These are phyloP conservation scores for Fusarium sp. DNA, from an alignment of 2,329 filamentous ascomycete genomes.

Conservation along the genomic window DNA sequence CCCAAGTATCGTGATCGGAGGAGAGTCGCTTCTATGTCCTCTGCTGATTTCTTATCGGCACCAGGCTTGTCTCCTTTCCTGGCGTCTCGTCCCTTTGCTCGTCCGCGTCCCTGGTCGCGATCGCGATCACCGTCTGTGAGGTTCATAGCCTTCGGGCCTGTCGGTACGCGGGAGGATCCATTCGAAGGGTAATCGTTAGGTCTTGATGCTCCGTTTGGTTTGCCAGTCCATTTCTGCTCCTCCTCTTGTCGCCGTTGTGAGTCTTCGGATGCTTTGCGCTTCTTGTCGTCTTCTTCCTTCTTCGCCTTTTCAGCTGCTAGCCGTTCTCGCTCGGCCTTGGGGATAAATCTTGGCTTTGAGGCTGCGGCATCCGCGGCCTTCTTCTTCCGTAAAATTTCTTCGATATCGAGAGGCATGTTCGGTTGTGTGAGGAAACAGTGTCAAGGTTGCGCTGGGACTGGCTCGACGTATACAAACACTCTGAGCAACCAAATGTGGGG, in stretches of 20 bases:
- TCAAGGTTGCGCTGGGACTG: neutral
- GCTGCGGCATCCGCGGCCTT: conserved; percentile 86
- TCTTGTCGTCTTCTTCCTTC: conserved; percentile 75
- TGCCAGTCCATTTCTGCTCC: conserved; percentile 55
- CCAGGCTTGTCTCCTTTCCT: conserved; percentile 55
- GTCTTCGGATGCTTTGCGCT: conserved; percentile 63
- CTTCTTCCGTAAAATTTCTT: conserved; percentile 87
- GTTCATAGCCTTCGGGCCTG: conserved; percentile 77
- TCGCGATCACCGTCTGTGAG: conserved; percentile 22
- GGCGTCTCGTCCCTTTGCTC: conserved; percentile 54
- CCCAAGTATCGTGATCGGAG: conserved; percentile 91
- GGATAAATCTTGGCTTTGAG: conserved; percentile 88
- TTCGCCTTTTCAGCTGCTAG: conserved; percentile 82
- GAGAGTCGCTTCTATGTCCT: conserved; percentile 79
- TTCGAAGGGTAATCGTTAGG: conserved; percentile 42
- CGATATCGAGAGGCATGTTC: conserved; percentile 75
- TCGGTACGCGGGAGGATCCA: conserved; percentile 65
- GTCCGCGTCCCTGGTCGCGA: conserved; percentile 22
- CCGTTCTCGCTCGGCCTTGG: conserved; percentile 84
- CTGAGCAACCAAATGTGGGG: neutral
- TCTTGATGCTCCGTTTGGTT: conserved; percentile 47
- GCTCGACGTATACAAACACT: no score
- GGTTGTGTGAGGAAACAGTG: neutral
- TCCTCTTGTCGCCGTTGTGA: conserved; percentile 81
- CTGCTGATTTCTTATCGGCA: conserved; percentile 60